These are phyloP conservation scores for Lipomyces yarrowii DNA, from an alignment of 1,139 yeast genomes.

Conservation along the genomic window DNA sequence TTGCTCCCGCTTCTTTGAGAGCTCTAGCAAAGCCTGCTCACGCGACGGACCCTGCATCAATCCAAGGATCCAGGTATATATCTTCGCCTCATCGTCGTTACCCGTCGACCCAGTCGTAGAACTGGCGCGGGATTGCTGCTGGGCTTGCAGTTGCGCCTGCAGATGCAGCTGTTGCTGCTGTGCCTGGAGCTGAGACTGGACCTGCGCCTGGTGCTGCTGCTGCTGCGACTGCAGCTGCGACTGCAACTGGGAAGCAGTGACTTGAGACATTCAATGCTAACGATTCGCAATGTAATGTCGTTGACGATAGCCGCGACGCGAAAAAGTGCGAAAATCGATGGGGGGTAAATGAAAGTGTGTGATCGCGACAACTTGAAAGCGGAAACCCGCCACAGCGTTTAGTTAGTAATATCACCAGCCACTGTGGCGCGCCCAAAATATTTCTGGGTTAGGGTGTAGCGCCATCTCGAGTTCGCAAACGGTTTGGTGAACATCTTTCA, in stretches of 20 bases:
- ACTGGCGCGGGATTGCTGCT: constrained; percentile 11
- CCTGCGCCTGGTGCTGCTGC: constrained; percentile 28
- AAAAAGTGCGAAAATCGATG: neutral
- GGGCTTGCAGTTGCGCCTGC: constrained; percentile 21
- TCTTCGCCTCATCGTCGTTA: constrained; percentile 69
- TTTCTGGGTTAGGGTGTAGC: neutral
- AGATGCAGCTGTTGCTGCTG: constrained; percentile 15
- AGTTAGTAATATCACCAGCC: neutral
- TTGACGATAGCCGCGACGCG: neutral
- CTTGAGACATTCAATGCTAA: constrained; percentile 18
- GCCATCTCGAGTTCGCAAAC: neutral
- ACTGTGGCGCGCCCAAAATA: neutral
- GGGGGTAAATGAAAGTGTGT: neutral
- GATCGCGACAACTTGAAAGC: too few relatives aligned
- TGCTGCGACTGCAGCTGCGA: constrained; percentile 18
- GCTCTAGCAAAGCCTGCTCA: constrained; percentile 87
- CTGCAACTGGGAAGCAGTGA: constrained; percentile 18
- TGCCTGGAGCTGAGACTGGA: constrained; percentile 21
- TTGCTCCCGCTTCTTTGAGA: constrained; percentile 92
- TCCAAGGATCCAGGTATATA: constrained; percentile 87
- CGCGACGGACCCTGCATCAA: constrained; percentile 86
- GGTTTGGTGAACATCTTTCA: neutral
- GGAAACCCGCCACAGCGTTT: too few relatives aligned
- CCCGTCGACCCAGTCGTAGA: constrained; percentile 18
- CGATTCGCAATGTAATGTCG: neutral